A percentile compares a stretch with the other conserved stretches of the same genome.
phyloP scores from a whole-genome alignment of 2,329 filamentous ascomycete species.

The Arthrinium puccinioides region DNA sequence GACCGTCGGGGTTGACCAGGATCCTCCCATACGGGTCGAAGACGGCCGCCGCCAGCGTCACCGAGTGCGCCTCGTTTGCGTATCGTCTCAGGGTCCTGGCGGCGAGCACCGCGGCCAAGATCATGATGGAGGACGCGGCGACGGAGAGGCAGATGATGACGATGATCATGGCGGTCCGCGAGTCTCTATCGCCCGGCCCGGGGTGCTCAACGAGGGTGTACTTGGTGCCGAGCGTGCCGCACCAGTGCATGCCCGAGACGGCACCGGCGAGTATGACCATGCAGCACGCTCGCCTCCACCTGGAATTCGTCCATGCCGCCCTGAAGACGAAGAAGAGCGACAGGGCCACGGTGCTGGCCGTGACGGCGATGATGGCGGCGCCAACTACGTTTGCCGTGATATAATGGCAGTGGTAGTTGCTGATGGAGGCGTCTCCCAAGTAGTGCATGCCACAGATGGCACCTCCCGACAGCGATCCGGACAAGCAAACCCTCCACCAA shows the following conservation, averaged over 20 bases:
- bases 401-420: slow-evolving; percentile 67
- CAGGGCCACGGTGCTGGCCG: slow-evolving; percentile 63
- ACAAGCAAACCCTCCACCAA: slow-evolving; percentile 50
- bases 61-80: slow-evolving; percentile 53
- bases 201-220: slow-evolving; percentile 43
- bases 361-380: slow-evolving; percentile 64
- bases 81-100: slow-evolving; percentile 45
- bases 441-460: slow-evolving; percentile 86
- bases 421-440: slow-evolving; percentile 74
- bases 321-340: slow-evolving; percentile 72
- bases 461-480: slow-evolving; percentile 63
- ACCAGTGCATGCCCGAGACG: slow-evolving; percentile 86
- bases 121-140: slow-evolving; percentile 51
- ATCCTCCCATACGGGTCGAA: slow-evolving; percentile 62
- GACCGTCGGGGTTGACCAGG: slow-evolving; percentile 62
- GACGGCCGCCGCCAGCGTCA: slow-evolving; percentile 52
- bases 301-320: slow-evolving; percentile 70
- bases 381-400: slow-evolving; percentile 53
- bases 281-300: slow-evolving; percentile 66
- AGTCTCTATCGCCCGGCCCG: not conserved
- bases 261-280: slow-evolving; percentile 65
- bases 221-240: slow-evolving; percentile 61
- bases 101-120: slow-evolving; percentile 45
- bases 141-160: slow-evolving; percentile 64
- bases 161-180: slow-evolving; percentile 56